Evolutionary conservation across 2,329 filamentous ascomycete genomes (phyloP), one percentile per base, ranked within the genome.

Genomic region (Orbilia ellipsospora): DNA sequence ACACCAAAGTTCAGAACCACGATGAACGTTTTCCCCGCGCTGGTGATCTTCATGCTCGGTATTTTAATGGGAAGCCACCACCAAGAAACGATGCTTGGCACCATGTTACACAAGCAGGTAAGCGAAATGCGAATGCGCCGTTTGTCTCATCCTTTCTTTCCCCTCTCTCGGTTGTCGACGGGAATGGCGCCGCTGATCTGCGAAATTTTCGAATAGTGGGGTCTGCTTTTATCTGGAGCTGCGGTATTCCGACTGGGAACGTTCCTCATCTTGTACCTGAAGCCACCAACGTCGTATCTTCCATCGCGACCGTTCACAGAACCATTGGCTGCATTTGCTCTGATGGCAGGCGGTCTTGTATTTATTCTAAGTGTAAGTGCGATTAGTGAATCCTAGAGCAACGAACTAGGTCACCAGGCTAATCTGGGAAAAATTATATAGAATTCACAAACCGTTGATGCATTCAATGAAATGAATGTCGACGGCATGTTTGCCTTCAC

Each of bases 11-110:
- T 77, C 81, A 97, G 98, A 82, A 94, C 67, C 18, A 75, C 59
- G 59, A 75, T 75, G 72, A 75, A 75, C 18, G 72, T 94, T 0
- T 88, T 98, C 79, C 95, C 94, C 0, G 92, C 90, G 0, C 85
- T 98, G 2, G 88, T 97, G 57, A 94, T 98, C 78, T 85, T 97
- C 70, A 85, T 97, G 0, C 85, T 97, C 0, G 95, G 95, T 40
- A 88, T 94, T 81, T 95, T 97, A 92, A 98, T 98, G 94, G 91
- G 91, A 80, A 93, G 92, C 26, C 94, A 98, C 82, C 92, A 94
- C 73, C 94, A 97, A 81, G 82, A 85, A 28, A 92, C 89, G 73
- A 92, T 93, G 90, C 87, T 93, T 55, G 94, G 93, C 8, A 92
- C 89, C 78, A 97, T 95, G 92, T 88, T 98, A 57, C 94, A 98